Conservation (phyloP, 768 basidiomycete genomes). For the Xanthoconium stramineum region DNA sequence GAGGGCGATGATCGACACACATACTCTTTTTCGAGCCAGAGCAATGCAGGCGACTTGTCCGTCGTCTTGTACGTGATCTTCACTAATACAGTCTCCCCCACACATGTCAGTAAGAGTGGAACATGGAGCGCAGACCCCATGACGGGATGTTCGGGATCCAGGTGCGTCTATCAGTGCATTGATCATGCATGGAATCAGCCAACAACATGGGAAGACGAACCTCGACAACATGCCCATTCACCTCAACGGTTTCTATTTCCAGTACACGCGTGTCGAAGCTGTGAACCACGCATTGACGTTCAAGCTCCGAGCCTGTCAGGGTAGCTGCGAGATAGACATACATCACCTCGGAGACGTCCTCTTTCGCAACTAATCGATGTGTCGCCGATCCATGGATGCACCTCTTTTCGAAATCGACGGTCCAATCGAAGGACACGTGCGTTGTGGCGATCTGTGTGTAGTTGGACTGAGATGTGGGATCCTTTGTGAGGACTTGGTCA, state of each 20-base stretch:
- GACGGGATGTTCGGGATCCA: constrained; percentile 59
- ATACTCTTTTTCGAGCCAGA: constrained; percentile 49
- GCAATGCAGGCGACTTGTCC: constrained; percentile 55
- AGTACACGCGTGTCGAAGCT: constrained; percentile 54
- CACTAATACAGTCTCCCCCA: constrained; percentile 43
- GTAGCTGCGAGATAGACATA: constrained; percentile 12
- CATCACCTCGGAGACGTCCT: constrained; percentile 26
- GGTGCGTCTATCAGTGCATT: constrained; percentile 33
- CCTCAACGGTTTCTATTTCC: constrained; percentile 50
- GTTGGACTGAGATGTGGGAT: too few species aligned
- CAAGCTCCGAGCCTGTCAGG: background rate
- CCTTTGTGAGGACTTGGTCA: too few species aligned
- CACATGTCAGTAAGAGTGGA: constrained; percentile 37
- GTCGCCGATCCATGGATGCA: too few species aligned
- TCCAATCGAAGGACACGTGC: too few species aligned
- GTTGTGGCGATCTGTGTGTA: too few species aligned
- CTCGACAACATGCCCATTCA: constrained; percentile 43
- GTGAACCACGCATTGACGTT: constrained; percentile 7
- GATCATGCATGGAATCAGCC: background rate
- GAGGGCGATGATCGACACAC: background rate
- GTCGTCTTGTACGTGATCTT: constrained; percentile 73
- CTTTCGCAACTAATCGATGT: too few species aligned
- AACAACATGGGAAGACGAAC: constrained; percentile 16
- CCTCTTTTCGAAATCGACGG: too few species aligned
- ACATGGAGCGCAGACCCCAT: constrained; percentile 79